These are phyloP conservation scores for Fusarium piperis DNA, from an alignment of 2,329 filamentous ascomycete species.

Conservation along the genomic window DNA sequence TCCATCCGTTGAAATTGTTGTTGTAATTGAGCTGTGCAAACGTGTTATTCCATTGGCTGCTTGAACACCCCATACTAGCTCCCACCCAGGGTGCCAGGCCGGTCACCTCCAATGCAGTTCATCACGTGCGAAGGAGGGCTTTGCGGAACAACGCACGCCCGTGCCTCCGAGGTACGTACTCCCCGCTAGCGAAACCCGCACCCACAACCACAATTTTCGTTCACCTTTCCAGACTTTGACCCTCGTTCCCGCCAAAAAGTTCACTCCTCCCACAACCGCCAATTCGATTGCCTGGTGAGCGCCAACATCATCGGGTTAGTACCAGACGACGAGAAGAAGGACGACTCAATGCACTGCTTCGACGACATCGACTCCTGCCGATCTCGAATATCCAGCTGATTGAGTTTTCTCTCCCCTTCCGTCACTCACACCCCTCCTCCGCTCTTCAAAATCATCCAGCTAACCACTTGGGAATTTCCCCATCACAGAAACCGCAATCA, in stretches of 20 bases:
- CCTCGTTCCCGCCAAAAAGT: constrained; percentile 47
- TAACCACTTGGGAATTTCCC: constrained; percentile 34
- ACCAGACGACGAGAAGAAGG: constrained; percentile 30
- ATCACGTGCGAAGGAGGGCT: constrained; percentile 35
- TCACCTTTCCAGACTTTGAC: constrained; percentile 47
- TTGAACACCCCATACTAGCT: not conserved
- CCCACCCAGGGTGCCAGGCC: not conserved
- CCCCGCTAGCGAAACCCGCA: constrained; percentile 47
- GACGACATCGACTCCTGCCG: constrained; percentile 33
- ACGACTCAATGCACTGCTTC: constrained; percentile 36
- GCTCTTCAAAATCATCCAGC: constrained; percentile 10
- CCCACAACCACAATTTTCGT: constrained; percentile 55
- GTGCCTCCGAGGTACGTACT: constrained; percentile 49
- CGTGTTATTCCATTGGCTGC: constrained; percentile 22
- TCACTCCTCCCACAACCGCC: constrained; percentile 52
- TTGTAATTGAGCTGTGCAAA: not conserved
- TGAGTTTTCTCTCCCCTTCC: constrained; percentile 28
- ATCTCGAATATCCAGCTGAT: constrained; percentile 36
- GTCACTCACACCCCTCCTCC: not conserved
- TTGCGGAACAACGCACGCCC: constrained; percentile 40
- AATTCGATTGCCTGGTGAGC: constrained; percentile 62
- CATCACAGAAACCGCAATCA: constrained; percentile 77
- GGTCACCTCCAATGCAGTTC: not conserved
- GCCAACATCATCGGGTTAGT: constrained; percentile 60
- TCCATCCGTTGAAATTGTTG: not conserved